These are phyloP conservation scores for Beverwykella pulmonaria DNA, from an alignment of 495 filamentous ascomycete species.

Conservation along the genomic window DNA sequence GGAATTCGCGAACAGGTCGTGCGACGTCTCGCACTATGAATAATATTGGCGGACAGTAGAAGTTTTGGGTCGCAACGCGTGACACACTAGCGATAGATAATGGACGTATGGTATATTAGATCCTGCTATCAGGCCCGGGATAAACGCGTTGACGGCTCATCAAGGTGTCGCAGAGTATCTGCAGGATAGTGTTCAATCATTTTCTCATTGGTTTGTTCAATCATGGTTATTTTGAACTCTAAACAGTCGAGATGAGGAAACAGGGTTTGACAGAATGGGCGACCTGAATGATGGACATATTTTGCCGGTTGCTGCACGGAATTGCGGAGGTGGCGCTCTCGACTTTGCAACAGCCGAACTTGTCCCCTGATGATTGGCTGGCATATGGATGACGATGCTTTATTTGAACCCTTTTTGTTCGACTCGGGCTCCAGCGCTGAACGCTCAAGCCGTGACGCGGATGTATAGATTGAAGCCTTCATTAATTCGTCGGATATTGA, in stretches of 20 bases:
- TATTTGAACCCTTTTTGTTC: too few relatives aligned
- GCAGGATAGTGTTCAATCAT: neutral
- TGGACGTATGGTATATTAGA: neutral
- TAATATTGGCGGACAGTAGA: neutral
- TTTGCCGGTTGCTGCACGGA: neutral
- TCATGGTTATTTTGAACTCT: conserved; percentile 9
- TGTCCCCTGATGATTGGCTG: too few relatives aligned
- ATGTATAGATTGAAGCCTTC: too few relatives aligned
- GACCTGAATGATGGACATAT: neutral
- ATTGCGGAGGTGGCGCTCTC: conserved; percentile 4
- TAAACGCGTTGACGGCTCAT: neutral
- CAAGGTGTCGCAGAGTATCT: neutral
- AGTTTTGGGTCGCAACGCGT: conserved; percentile 4
- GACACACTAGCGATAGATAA: neutral
- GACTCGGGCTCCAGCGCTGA: too few relatives aligned
- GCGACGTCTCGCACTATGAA: neutral
- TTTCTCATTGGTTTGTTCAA: neutral
- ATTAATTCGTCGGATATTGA: too few relatives aligned
- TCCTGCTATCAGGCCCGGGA: neutral
- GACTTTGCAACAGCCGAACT: neutral
- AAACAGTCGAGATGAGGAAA: neutral
- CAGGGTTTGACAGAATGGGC: neutral
- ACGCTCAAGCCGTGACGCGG: too few relatives aligned
- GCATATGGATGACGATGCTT: too few relatives aligned
- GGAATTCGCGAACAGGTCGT: neutral